Evolutionary conservation across 2,329 filamentous ascomycete species (phyloP).

Genomic region (Incumbomyces delicatus): DNA sequence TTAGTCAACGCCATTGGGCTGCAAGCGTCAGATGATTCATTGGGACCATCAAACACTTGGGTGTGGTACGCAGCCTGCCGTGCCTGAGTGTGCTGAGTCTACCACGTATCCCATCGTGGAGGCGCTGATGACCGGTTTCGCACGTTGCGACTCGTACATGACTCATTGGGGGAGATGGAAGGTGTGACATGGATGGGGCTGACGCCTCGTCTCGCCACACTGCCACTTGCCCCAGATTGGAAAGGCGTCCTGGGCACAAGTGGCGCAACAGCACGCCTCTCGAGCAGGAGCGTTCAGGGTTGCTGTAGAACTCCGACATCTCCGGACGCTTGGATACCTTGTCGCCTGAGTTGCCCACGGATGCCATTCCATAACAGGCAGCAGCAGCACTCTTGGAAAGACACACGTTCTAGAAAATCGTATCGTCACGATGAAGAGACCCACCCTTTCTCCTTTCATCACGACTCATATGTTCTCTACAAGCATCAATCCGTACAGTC

Average conservation of each 20-base stretch:
- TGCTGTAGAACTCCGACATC: no score
- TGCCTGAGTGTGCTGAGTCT: constrained; percentile 3
- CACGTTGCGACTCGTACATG: not conserved
- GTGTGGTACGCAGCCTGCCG: constrained; percentile 2
- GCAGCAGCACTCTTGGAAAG: no score
- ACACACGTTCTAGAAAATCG: no score
- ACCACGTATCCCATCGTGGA: not conserved
- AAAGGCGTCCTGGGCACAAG: not conserved
- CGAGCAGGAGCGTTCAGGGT: no score
- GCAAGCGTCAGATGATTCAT: constrained; percentile 2
- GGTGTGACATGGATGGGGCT: constrained; percentile 3
- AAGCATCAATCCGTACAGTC: no score
- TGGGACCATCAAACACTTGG: not conserved
- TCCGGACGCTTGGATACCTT: no score
- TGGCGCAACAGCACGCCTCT: no score
- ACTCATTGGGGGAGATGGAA: not conserved
- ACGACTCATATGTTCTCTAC: no score
- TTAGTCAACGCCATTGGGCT: constrained; percentile 1
- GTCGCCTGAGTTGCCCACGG: no score
- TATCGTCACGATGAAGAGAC: no score
- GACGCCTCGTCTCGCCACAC: constrained; percentile 2
- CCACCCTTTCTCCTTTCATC: no score
- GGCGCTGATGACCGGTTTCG: not conserved
- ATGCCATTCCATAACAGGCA: no score
- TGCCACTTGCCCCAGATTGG: not conserved